Evolutionary conservation across 23 red algal genomes (phyloP), one percentile per base, ranked within the genome.

Genomic region (Gracilaria vermiculophylla): DNA sequence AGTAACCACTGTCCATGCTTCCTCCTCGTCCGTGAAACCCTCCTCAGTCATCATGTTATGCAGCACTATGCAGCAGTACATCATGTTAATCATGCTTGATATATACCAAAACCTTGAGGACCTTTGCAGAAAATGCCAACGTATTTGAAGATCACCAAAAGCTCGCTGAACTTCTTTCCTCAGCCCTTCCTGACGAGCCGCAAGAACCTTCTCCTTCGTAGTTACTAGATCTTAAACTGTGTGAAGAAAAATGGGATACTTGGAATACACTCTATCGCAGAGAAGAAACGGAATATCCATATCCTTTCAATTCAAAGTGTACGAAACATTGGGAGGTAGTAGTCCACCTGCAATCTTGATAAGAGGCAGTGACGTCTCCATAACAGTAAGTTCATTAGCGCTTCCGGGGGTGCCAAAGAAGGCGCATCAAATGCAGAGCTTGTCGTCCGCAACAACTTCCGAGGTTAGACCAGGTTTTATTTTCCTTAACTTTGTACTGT

Each of bases 401-500:
- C 16, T n/a, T 17, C 60, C 80, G 1, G 27, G 37, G 1, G 27
- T 0, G 35, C 80, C 60, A 65, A 49, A 64, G 35, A 85, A 71
- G 37, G 57, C 14, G 16, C 20, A 14, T 58, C 80, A 85, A 2
- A 85, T 50, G 24, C 45, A 70, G 15, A 70, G 80, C 41, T 42
- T 36, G 10, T 66, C 57, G 62, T 85, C 80, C 0, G 21, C 23
- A 1, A 62, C 34, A 5, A 19, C 62, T 65, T 85, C 80, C 57
- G 70, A 23, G 14, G 62, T 65, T 21, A 70, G 16, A 21, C 10
- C 39, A 31, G 55, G 50, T 9, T 2, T 3, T 50, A n/a, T 43
- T 70, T 50, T 85, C 57, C 50, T 41, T 62, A 17, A 58, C 80
- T 53, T 85, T 69, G 51, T 85, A 85, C 31, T 69, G 55, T 15